Base-by-base conservation (phyloP, 495 filamentous ascomycete genomes). In the Penicillium crystallinum region DNA sequence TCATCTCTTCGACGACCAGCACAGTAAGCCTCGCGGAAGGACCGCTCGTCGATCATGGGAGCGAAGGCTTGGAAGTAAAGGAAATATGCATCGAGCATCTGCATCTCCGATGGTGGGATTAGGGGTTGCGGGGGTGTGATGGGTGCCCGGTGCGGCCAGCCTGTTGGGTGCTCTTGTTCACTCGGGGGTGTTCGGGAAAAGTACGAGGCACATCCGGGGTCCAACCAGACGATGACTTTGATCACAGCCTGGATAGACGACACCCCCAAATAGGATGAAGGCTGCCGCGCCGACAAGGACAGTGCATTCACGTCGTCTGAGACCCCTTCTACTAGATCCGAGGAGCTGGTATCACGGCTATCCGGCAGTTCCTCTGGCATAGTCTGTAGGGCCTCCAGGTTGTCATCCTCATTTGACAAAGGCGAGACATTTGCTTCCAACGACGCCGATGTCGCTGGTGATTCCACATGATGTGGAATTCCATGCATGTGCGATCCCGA, bases 281-380 rank as follows among this genome's bases (percentile, higher is more conserved):
- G 81, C 8, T 81, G 77, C 58, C 85, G 80, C 4, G 86, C 75
- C 3, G 85, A 83, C 33, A 92, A 77, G n/a, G 85, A 89, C 1
- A 91, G 70, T 0, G 85, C 86, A 63, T 91, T 91, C 42, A 92
- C 86, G 66, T 92, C 88, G 65, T 92, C 88, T 0, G 86, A 83
- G 52, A 90, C 84, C 43, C 74, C 79, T 25, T 85, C 83, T 39
- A 88, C 77, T 19, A 79, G 68, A 48, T 84, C 82, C 17, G 45
- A 46, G 43, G 47, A 58, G 42, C 52, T 58, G 17, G 57, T 38
- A 48, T 55, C 46, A 9, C 63, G 62, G 12, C 53, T 56, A 29
- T 69, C 64, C 6, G 53, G 57, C 3, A 59, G 54, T 27, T 72
- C 69, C 35, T 72, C 71, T 0, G 72, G 72, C 61, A 76, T 74